Evolutionary conservation across 495 filamentous ascomycete genomes (phyloP).

Genomic region (Pyronema omphalodes): DNA sequence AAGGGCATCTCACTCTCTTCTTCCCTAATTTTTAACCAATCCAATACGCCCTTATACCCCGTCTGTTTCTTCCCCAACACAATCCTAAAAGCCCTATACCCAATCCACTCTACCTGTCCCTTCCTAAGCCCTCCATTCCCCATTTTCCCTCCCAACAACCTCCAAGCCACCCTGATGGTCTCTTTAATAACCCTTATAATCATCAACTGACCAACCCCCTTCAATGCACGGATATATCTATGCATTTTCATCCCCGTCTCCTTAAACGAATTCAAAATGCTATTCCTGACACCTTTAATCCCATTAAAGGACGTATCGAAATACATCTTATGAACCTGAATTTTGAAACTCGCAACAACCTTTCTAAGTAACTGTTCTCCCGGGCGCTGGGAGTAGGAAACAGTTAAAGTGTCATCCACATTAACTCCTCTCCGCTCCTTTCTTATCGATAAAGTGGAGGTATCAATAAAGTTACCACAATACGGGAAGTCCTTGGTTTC

Average conservation of each 20-base stretch:
- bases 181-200: conserved; percentile 43
- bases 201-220: conserved; percentile 3
- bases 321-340: conserved; percentile 76
- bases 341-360: conserved; percentile 49
- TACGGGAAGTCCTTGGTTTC: conserved; percentile 53
- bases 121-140: conserved; percentile 16
- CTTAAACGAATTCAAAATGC: conserved; percentile 53
- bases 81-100: conserved; percentile 34
- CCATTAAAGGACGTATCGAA: conserved; percentile 72
- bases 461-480: conserved; percentile 65
- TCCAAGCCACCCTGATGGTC: conserved; percentile 43
- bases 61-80: conserved; percentile 53
- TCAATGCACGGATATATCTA: conserved; percentile 36
- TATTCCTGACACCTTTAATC: conserved; percentile 43
- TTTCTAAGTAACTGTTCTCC: conserved; percentile 41
- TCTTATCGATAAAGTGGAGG: conserved; percentile 52
- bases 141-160: conserved; percentile 34
- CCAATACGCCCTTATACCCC: conserved; percentile 38
- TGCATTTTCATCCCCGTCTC: conserved; percentile 73
- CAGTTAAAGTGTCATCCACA: conserved; percentile 38
- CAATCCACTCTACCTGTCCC: conserved; percentile 51
- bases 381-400: conserved; percentile 37
- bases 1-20: background rate
- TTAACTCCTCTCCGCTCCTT: conserved; percentile 31
- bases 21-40: conserved; percentile 40